phyloP scores from a whole-genome alignment of 148 eudicot species.

The Camellia granthamiana region DNA sequence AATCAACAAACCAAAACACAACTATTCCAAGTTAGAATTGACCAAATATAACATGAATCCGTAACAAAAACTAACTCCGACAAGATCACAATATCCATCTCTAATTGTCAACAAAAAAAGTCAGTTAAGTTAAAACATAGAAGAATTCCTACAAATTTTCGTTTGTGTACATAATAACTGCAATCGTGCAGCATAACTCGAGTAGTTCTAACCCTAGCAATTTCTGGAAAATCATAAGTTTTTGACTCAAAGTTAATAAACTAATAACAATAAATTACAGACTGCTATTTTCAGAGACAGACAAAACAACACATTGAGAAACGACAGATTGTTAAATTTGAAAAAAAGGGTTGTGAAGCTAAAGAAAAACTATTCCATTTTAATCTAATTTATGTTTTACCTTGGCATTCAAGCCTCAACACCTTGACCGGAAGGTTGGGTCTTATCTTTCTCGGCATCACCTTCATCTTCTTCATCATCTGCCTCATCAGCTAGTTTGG shows the following conservation, averaged over 20 bases:
- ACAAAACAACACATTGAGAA: slow-evolving; percentile 5
- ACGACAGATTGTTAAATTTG: slow-evolving; percentile 12
- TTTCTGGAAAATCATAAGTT: background rate
- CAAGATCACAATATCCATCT: background rate
- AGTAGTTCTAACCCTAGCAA: background rate
- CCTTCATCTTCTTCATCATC: slow-evolving; percentile 72
- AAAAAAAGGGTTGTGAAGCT: background rate
- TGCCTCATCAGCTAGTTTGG: slow-evolving; percentile 75
- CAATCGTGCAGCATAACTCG: background rate
- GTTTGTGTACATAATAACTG: slow-evolving; percentile 1
- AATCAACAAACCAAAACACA: too few relatives aligned
- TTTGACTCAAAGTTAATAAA: slow-evolving; percentile 16
- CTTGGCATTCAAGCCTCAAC: slow-evolving; percentile 36
- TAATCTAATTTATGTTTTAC: background rate
- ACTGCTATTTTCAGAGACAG: too few relatives aligned
- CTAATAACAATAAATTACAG: slow-evolving; percentile 30
- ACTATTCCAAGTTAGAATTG: too few relatives aligned
- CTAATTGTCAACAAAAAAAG: background rate
- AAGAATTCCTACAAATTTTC: slow-evolving; percentile 9
- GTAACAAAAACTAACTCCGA: too few relatives aligned
- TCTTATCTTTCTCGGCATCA: slow-evolving; percentile 43
- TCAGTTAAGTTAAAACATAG: background rate
- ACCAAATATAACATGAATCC: too few relatives aligned
- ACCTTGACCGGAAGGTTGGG: slow-evolving; percentile 35
- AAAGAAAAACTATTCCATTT: background rate